These are phyloP conservation scores for Ramichloridium luteum DNA, from an alignment of 2,329 filamentous ascomycete genomes.

Conservation along the genomic window DNA sequence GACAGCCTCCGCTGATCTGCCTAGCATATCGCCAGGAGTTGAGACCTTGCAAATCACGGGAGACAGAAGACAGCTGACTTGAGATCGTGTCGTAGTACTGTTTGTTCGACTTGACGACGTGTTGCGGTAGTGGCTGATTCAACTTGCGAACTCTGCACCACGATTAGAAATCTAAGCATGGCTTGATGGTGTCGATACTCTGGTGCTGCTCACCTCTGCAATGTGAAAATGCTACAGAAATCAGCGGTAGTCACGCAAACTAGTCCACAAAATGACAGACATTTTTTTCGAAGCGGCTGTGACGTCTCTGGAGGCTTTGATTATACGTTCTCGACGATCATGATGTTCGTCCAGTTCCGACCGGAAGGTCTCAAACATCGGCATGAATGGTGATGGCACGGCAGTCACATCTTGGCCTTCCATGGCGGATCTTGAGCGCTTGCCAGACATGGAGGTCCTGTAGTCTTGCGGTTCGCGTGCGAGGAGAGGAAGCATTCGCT, in stretches of 20 bases:
- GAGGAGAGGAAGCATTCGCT: too few relatives aligned
- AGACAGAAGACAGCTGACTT: constrained; percentile 54
- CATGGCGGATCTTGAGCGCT: constrained; percentile 15
- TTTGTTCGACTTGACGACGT: constrained; percentile 58
- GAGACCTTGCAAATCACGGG: constrained; percentile 61
- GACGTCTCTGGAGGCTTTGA: constrained; percentile 84
- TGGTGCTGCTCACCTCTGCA: constrained; percentile 53
- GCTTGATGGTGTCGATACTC: too few relatives aligned
- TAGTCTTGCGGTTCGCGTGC: too few relatives aligned
- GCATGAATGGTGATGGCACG: constrained; percentile 34
- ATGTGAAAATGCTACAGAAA: constrained; percentile 56
- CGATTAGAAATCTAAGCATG: too few relatives aligned
- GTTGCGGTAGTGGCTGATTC: constrained; percentile 50
- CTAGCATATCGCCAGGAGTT: constrained; percentile 73
- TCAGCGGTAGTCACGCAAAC: constrained; percentile 12
- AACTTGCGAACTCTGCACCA: constrained; percentile 46
- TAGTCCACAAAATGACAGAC: constrained; percentile 36
- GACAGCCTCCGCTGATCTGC: constrained; percentile 66
- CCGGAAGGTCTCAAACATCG: constrained; percentile 78
- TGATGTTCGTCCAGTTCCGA: constrained; percentile 88
- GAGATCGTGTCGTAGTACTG: constrained; percentile 59
- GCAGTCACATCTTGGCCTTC: constrained; percentile 5
- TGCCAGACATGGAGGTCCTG: constrained; percentile 5
- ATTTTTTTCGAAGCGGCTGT: constrained; percentile 96
- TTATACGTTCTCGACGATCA: constrained; percentile 76